phyloP scores from a whole-genome alignment of 495 filamentous ascomycete species.

The Staphylotrichum longicolle region DNA sequence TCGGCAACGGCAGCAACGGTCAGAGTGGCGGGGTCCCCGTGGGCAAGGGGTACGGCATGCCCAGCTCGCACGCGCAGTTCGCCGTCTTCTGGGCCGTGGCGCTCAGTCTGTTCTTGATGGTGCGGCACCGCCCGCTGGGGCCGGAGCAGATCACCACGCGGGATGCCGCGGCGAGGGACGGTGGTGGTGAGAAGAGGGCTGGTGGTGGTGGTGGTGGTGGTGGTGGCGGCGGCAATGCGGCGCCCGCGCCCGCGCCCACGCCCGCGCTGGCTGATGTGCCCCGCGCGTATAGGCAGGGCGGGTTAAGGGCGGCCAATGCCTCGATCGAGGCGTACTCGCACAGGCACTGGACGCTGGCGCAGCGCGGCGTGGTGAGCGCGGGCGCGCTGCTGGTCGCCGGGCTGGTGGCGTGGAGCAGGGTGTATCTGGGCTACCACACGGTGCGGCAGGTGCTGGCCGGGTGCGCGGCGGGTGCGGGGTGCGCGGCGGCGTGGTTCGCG shows the following conservation, averaged over 20 bases:
- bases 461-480: slow-evolving; percentile 64
- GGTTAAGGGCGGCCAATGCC: slow-evolving; percentile 20
- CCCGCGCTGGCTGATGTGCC: slow-evolving; percentile 3
- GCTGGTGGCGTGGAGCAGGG: slow-evolving; percentile 71
- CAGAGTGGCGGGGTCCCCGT: background rate
- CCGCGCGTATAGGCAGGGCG: slow-evolving; percentile 21
- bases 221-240: background rate
- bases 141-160: too few species aligned
- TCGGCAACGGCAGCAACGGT: background rate
- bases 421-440: slow-evolving; percentile 95
- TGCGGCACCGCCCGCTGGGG: slow-evolving; percentile 63
- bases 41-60: slow-evolving; percentile 97
- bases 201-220: background rate
- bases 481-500: slow-evolving; percentile 75
- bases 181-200: too few species aligned
- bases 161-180: background rate
- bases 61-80: slow-evolving; percentile 96
- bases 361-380: slow-evolving; percentile 57
- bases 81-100: slow-evolving; percentile 84
- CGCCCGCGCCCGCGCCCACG: background rate
- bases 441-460: slow-evolving; percentile 81
- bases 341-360: slow-evolving; percentile 54
- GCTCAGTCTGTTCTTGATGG: slow-evolving; percentile 74
- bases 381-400: slow-evolving; percentile 59
- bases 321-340: slow-evolving; percentile 38